These are phyloP conservation scores for Salvia rosmarinus DNA, from an alignment of 257 asterid genomes.

Conservation along the genomic window DNA sequence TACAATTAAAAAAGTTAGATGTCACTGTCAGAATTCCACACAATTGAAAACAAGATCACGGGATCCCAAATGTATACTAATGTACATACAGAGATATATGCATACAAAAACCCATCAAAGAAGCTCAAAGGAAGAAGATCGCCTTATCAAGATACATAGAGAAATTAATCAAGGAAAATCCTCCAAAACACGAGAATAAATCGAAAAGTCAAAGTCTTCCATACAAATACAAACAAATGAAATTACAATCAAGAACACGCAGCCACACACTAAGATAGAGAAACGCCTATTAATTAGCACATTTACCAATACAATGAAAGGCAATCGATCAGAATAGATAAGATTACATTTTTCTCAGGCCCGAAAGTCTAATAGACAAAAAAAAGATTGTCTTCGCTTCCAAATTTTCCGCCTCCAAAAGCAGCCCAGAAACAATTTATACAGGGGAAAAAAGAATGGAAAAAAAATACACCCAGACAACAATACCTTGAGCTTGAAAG, in stretches of 20 bases:
- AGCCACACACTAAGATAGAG: neutral
- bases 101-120: slow-evolving; percentile 17
- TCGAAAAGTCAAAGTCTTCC: neutral
- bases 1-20: neutral
- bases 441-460: neutral
- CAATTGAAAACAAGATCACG: slow-evolving; percentile 1
- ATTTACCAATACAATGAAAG: slow-evolving; percentile 13
- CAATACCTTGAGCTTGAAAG: slow-evolving; percentile 90
- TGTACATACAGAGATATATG: neutral
- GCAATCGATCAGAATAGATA: slow-evolving; percentile 16
- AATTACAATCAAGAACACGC: slow-evolving; percentile 1
- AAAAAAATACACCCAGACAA: neutral
- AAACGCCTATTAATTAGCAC: neutral
- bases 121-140: slow-evolving; percentile 13
- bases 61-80: neutral
- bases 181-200: neutral
- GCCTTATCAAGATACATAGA: neutral
- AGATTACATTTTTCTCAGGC: neutral
- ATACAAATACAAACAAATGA: neutral
- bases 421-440: neutral
- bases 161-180: slow-evolving; percentile 1
- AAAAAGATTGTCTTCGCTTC: neutral
- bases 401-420: slow-evolving; percentile 1
- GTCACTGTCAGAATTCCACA: slow-evolving; percentile 13
- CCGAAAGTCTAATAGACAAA: neutral